Conservation (phyloP, 2,329 filamentous ascomycete species). For the Fusarium longipes region DNA sequence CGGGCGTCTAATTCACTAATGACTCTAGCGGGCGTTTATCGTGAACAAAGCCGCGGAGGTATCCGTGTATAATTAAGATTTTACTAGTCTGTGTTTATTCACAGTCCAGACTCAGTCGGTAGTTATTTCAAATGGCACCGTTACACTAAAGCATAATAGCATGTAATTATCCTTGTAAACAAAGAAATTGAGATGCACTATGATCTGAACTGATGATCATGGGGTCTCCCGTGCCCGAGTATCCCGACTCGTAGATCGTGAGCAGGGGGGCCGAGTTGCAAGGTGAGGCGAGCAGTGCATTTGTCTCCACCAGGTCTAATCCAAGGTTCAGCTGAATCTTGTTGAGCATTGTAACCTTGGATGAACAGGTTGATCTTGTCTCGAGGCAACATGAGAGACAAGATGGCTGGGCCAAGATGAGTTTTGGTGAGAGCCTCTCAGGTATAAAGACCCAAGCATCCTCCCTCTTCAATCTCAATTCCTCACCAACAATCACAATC, state of each 20-base stretch:
- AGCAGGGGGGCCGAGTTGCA: not conserved
- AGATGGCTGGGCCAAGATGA: not conserved
- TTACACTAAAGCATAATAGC: not conserved
- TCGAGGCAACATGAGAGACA: not conserved
- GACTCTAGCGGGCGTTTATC: not conserved
- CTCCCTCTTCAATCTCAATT: conserved; percentile 1
- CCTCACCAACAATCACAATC: conserved; percentile 22
- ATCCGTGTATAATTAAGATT: not conserved
- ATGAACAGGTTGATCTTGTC: not conserved
- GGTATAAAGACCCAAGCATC: conserved; percentile 22
- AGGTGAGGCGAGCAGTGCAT: not conserved
- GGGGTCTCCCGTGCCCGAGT: not conserved
- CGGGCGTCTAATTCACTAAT: not conserved
- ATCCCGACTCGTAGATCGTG: not conserved
- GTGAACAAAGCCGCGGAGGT: not conserved
- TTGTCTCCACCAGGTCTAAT: conserved; percentile 7
- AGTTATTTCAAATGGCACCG: not conserved
- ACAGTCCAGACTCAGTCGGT: not conserved
- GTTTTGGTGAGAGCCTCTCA: not conserved
- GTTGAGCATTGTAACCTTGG: not conserved
- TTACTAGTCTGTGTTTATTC: not conserved
- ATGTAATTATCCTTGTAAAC: not conserved
- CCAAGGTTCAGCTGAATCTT: not conserved
- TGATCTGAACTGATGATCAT: conserved; percentile 11
- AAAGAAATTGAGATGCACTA: not conserved